Evolutionary conservation across 2,329 filamentous ascomycete species (phyloP).

Genomic region (Aspergillus costaricaensis): DNA sequence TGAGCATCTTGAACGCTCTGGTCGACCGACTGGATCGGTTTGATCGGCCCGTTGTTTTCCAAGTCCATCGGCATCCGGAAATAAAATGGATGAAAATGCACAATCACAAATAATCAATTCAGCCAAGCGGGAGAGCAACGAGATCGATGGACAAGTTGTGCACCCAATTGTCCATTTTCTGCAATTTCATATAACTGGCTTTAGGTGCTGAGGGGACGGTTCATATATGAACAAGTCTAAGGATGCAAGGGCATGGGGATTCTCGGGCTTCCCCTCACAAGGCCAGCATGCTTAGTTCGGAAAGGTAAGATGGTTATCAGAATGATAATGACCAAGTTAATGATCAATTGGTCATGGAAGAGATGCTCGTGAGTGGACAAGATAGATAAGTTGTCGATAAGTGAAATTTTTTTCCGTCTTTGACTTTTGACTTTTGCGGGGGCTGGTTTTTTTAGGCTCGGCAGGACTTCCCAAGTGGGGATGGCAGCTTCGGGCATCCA

Average conservation of each 20-base stretch:
- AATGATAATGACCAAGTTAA: not conserved
- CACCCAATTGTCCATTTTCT: constrained; percentile 30
- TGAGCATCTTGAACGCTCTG: constrained; percentile 44
- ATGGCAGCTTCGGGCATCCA: constrained; percentile 1
- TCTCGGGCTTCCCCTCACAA: constrained; percentile 7
- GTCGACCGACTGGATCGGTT: constrained; percentile 33
- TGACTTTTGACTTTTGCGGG: constrained; percentile 22
- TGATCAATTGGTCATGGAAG: constrained; percentile 6
- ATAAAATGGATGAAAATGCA: not conserved
- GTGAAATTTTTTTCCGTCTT: constrained; percentile 22
- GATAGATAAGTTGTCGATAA: constrained; percentile 10
- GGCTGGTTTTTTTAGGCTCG: constrained; percentile 26
- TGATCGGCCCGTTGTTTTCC: constrained; percentile 30
- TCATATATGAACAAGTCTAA: constrained; percentile 5
- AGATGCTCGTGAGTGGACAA: constrained; percentile 1
- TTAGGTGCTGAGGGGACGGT: not conserved
- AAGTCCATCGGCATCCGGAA: constrained; percentile 34
- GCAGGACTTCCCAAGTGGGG: constrained; percentile 35
- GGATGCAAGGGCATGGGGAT: not conserved
- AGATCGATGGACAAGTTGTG: constrained; percentile 22
- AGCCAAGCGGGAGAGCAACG: constrained; percentile 26
- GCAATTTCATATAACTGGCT: constrained; percentile 2
- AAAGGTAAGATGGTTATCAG: not conserved
- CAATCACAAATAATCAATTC: constrained; percentile 16
- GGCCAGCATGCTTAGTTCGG: constrained; percentile 3